Base-by-base conservation (phyloP, 225 moss, liverwort and hornwort species). In the Rhytidiadelphus loreus region DNA sequence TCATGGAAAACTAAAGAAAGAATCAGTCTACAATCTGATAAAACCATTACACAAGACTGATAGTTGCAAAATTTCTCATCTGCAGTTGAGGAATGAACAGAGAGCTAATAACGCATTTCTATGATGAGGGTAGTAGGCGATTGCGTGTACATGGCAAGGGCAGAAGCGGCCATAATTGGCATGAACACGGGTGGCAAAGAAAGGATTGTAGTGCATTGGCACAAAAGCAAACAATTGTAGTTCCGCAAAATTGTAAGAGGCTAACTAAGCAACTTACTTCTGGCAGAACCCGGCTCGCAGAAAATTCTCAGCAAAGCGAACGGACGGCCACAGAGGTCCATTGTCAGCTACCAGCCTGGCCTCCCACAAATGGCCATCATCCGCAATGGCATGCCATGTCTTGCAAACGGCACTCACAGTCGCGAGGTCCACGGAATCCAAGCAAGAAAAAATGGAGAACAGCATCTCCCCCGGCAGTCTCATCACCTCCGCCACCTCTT, bases 391-490 rank as follows among this genome's bases (percentile, higher is more conserved):
- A 85, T 92, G 90, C 90, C 93, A 93, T 24, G 88, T 52, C 86
- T 85, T 88, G 68, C 93, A 93, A 77, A 90, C 92, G 41, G 89
- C 85, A 77, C 73, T 87, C 68, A 57, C 93, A 24, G 89, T 83
- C 57, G 89, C 90, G 41, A 93, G 90, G 48, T 90, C 92, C 87
- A 43, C 62, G 29, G 89, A 85, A 37, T 81, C 37, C 83, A 93
- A 56, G 11, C 92, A 85, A 75, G 89, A 85, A 50, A 93, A 93
- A 46, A 93, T 86, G 35, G 64, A 84, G 77, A 88, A 90, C 46
- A 93, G 35, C 69, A 93, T 86, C 88, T 93, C 93, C 60, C 61
- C 23, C 29, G 93, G 88, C 83, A 93, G 87, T 62, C 80, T 90
- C 90, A 84, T 81, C 69, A 91, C 91, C 74, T 89, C 82, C 71